Evolutionary conservation across 1,284 basidiomycete genomes (phyloP).

Genomic region (Acaromyces ingoldii): DNA sequence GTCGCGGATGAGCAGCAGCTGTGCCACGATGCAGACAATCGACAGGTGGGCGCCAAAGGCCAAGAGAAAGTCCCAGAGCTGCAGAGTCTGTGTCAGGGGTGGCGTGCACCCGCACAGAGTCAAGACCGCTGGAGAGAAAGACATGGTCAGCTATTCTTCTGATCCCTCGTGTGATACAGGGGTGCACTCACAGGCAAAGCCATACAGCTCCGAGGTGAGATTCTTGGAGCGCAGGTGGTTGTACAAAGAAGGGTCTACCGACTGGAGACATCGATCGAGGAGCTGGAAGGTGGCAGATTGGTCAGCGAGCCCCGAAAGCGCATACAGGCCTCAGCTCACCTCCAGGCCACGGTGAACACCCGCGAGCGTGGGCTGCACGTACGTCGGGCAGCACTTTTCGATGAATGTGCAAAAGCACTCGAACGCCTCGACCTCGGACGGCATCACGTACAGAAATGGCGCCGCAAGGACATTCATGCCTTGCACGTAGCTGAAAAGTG

Average conservation of each 20-base stretch:
- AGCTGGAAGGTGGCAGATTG: constrained; percentile 58
- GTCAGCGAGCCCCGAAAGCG: neutral
- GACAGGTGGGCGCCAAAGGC: constrained; percentile 95
- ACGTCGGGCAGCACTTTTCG: constrained; percentile 83
- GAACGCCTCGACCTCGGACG: constrained; percentile 92
- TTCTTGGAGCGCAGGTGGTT: constrained; percentile 78
- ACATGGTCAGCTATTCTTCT: too few relatives aligned
- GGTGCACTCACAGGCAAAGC: constrained; percentile 76
- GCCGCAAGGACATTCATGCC: constrained; percentile 98
- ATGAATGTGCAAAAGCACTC: constrained; percentile 92
- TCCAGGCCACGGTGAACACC: constrained; percentile 90
- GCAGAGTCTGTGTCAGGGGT: constrained; percentile 84
- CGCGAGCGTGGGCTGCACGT: constrained; percentile 88
- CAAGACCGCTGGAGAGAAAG: constrained; percentile 72
- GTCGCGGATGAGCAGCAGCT: constrained; percentile 79
- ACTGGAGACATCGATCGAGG: constrained; percentile 81
- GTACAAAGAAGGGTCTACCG: constrained; percentile 81
- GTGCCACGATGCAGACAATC: constrained; percentile 90
- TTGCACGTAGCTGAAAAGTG: constrained; percentile 82
- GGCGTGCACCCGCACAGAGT: constrained; percentile 95
- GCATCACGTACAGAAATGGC: constrained; percentile 92
- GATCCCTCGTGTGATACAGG: too few relatives aligned
- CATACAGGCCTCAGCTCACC: constrained; percentile 56
- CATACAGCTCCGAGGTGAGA: constrained; percentile 94
- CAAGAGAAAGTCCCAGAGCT: constrained; percentile 93